Evolutionary conservation across 306 rosid species (phyloP), one percentile per base, ranked within the genome.

Genomic region (Malus asiatica): DNA sequence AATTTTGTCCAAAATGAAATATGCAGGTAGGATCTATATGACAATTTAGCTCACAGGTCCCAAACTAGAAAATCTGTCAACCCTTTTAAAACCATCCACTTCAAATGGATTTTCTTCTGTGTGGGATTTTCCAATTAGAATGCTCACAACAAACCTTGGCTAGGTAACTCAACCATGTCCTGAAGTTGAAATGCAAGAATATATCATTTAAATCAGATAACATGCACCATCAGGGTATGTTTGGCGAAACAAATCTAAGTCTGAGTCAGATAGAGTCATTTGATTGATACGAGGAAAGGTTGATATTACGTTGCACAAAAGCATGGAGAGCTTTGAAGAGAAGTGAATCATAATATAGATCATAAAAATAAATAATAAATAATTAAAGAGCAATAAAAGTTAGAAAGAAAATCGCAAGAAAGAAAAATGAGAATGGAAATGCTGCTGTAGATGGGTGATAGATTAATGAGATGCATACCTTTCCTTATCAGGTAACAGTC

Each of bases 381-480:
- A 25, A 32, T 4, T 42, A 58, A 72, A 86, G 38, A 70, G 65
- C 19, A 19, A 61, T 52, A 45, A 55, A 60, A 22, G 79, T 2
- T 63, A 65, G 61, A 80, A 42, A 61, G 62, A 75, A 75, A 74
- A 38, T 57, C 48, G 10, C 40, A 14, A 33, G 16, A n/a, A 48
- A 46, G 53, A 79, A 46, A 14, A 20, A 70, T 72, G 59, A 46
- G 55, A 68, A 78, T 57, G 57, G 32, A 83, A 76, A 78, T 59
- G 70, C 57, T 30, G 51, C 67, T 19, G 51, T 35, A 77, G 72
- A 62, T 69, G 75, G 74, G 70, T 55, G 30, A 52, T 44, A 45
- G 78, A 78, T 60, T 65, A 68, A 65, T 61, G 57, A 81, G 70
- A 77, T 70, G 77, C 45, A 73, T 77, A 84, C 91, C 88, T 71